Evolutionary conservation across 2,329 filamentous ascomycete genomes (phyloP).

Genomic region (Penicillium glabrum): DNA sequence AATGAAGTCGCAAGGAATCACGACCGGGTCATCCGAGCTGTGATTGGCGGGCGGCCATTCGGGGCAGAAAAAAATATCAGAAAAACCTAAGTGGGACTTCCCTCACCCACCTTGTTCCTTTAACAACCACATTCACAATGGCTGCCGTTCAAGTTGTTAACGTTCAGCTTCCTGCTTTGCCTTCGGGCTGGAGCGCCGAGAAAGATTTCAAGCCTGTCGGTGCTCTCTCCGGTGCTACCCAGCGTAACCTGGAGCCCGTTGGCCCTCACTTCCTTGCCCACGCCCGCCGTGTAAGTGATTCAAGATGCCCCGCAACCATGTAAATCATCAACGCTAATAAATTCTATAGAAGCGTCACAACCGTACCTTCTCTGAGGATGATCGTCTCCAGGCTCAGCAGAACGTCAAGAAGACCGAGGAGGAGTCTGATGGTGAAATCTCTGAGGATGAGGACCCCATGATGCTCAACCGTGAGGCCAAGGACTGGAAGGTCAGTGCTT

Average conservation of each 20-base stretch:
- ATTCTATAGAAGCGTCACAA: conserved; percentile 71
- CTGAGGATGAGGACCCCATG: conserved; percentile 88
- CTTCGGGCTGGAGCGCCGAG: conserved; percentile 75
- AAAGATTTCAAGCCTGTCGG: conserved; percentile 89
- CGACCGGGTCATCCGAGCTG: conserved; percentile 20
- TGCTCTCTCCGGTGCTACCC: conserved; percentile 71
- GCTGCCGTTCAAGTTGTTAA: conserved; percentile 53
- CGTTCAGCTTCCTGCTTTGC: conserved; percentile 66
- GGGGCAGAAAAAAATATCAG: conserved; percentile 37
- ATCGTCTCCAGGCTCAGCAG: conserved; percentile 93
- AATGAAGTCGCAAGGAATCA: background rate
- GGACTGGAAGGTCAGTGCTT: conserved; percentile 85
- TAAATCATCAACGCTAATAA: conserved; percentile 8
- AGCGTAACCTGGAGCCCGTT: conserved; percentile 91
- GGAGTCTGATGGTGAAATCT: conserved; percentile 85
- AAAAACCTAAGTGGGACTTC: conserved; percentile 25
- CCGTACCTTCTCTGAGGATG: conserved; percentile 97
- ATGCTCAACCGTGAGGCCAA: conserved; percentile 93
- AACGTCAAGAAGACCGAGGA: conserved; percentile 95
- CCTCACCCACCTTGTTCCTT: conserved; percentile 16
- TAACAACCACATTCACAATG: conserved; percentile 52
- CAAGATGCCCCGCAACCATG: background rate
- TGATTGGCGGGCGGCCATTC: conserved; percentile 34
- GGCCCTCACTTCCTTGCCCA: conserved; percentile 98
- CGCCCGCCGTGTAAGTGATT: conserved; percentile 71